A percentile compares a stretch with the other conserved stretches of the same genome.
These are phyloP conservation scores for Blastomyces parvus DNA, from an alignment of 2,329 filamentous ascomycete genomes.

Conservation along the genomic window DNA sequence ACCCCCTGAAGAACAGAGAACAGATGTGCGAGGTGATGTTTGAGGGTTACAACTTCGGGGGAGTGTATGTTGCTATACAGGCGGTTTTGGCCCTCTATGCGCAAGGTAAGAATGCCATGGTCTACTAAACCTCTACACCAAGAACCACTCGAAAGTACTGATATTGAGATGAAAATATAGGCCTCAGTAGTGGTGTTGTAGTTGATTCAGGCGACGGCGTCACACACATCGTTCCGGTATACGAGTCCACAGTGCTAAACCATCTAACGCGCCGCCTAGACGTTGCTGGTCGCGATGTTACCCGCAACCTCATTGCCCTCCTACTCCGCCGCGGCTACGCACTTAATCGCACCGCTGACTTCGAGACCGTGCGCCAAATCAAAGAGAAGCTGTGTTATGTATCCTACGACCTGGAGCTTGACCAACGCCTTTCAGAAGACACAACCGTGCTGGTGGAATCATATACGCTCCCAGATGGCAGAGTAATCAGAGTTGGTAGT, in stretches of 20 bases:
- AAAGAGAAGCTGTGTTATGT: constrained; percentile 99
- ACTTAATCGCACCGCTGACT: constrained; percentile 95
- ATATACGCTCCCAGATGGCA: constrained; percentile 92
- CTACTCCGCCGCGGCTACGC: constrained; percentile 90
- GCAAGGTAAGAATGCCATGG: constrained; percentile 55
- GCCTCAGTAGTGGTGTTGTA: constrained; percentile 87
- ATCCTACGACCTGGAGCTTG: constrained; percentile 92
- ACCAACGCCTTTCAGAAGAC: constrained; percentile 92
- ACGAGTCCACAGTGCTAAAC: constrained; percentile 95
- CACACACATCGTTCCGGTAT: constrained; percentile 96
- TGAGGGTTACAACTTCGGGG: constrained; percentile 89
- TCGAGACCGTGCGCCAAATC: constrained; percentile 97
- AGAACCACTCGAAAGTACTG: background rate
- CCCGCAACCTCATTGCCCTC: constrained; percentile 93
- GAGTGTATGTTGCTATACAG: constrained; percentile 96
- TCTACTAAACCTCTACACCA: background rate
- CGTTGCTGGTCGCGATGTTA: constrained; percentile 92
- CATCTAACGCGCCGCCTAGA: constrained; percentile 90
- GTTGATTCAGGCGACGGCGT: constrained; percentile 98
- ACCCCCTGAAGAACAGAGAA: constrained; percentile 91
- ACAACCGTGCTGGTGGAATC: constrained; percentile 95
- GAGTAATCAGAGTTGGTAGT: constrained; percentile 90
- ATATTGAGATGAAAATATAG: constrained; percentile 32
- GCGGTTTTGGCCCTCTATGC: constrained; percentile 93
- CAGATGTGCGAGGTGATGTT: constrained; percentile 99